Evolutionary conservation across 768 basidiomycete genomes (phyloP), one percentile per base, ranked within the genome.

Genomic region (Trichaptum fuscoviolaceum): DNA sequence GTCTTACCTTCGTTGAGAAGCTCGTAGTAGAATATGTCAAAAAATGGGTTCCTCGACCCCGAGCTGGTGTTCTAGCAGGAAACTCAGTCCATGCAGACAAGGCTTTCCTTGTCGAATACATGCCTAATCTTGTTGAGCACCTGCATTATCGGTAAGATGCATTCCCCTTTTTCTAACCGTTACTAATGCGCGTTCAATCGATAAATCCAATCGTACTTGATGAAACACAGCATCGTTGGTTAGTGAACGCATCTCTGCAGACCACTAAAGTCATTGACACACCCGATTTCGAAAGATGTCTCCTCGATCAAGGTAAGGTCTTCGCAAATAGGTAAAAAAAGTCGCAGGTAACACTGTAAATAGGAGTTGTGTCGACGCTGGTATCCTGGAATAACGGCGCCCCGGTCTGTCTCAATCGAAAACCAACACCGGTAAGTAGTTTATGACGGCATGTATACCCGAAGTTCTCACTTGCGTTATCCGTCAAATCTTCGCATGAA

Each of bases 31-130:
- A 79, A 1, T 97, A 98, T 74, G 86, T 98, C 73, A 87, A 91
- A 77, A 86, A 83, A 73, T 94, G 95, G 93, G 80, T 97, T 36
- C 95, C 95, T 15, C 74, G 82, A 18, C 79, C 80, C 67, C 78
- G 82, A 42, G 79, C 76, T 7, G 93, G 84, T 1, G 82, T 93
- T 8, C 83, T 95, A n/a, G 93, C 95, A 6, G 95, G 95, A 17
- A 96, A 84, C 72, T 91, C 92, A 12, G 91, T 96, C 1, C 93
- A 97, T 73, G 86, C 85, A 1, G 95, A 97, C 76, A 82, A 84
- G 64, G 75, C 78, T 2, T 95, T 95, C 73, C 79, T 95, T 27
- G 80, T 78, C 3, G 85, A 86, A 72, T 85, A 91, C 64, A 95
- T 97, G 93, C 91, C 92, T 1, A 84, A 87, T 64, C 75, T 96